Evolutionary conservation across 106 monocot genomes (phyloP), one percentile per base, ranked within the genome.

Genomic region (Acorus gramineus): DNA sequence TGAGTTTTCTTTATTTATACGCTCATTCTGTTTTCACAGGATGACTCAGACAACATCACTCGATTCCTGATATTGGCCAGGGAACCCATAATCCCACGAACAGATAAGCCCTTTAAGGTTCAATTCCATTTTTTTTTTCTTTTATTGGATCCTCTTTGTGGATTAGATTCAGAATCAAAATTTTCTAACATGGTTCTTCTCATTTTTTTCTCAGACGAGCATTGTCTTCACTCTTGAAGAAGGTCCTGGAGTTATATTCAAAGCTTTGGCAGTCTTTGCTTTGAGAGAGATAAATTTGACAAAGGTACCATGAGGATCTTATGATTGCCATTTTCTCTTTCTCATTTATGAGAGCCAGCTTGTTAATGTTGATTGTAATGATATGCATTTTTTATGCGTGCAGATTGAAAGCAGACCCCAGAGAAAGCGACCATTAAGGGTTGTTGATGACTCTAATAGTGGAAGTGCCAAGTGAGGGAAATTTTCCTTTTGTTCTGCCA

Each of bases 181-280:
- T 28, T 28, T 28, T 28, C n/a, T 28, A 28, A 28, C 28, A 28
- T 28, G 28, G 28, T 28, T 28, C 28, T 28, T 28, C 28, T 28
- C 28, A 28, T 60, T 45, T 42, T 50, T 14, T 43, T 66, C 61
- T 13, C 70, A 86, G 91, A 86, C 86, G 13, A 92, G 91, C 63
- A 78, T 92, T 60, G 86, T 86, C 7, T 86, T 92, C 65, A 77
- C 84, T 69, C 77, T 92, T 74, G 86, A 86, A 77, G 91, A 92
- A 73, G 91, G 91, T 51, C 81, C 91, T 2, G 91, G 81, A 49
- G 72, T 86, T 42, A 49, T 92, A 49, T 92, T 86, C 53, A 92
- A 92, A 63, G 86, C 81, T 45, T 64, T 92, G 8, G 75, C 81
- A 12, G 86, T 86, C 7, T 92, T 92, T 79, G 73, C 86, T 59